A percentile compares a stretch with the other conserved stretches of the same genome.
Conservation (phyloP, 768 basidiomycete species). For the Rhizopogon rudus region DNA sequence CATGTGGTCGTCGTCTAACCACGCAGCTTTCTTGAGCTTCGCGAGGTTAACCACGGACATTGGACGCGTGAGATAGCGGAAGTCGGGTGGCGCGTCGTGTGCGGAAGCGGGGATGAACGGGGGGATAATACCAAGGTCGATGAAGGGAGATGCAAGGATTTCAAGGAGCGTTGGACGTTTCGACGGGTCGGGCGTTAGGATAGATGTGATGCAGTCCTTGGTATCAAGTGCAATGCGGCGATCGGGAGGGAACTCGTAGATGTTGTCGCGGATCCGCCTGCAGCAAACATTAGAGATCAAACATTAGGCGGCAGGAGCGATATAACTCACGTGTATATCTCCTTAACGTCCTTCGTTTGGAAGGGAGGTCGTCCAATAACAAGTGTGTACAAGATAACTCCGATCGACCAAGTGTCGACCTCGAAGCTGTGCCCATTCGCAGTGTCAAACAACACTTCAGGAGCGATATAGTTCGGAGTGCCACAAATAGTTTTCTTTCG, state of each 20-base stretch:
- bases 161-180: conserved; percentile 79
- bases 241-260: conserved; percentile 87
- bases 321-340: conserved; percentile 77
- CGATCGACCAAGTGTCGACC: conserved; percentile 97
- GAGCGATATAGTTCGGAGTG: conserved; percentile 98
- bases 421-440: conserved; percentile 97
- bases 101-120: conserved; percentile 76
- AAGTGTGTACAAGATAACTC: conserved; percentile 95
- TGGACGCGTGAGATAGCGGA: conserved; percentile 55
- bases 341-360: conserved; percentile 97
- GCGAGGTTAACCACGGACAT: conserved; percentile 67
- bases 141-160: conserved; percentile 83
- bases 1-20: conserved; percentile 60
- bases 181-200: conserved; percentile 81
- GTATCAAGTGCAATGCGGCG: conserved; percentile 66
- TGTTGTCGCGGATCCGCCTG: conserved; percentile 89
- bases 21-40: conserved; percentile 54
- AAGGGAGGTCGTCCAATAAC: conserved; percentile 95
- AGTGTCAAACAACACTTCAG: conserved; percentile 94
- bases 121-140: conserved; percentile 77
- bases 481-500: conserved; percentile 99
- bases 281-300: conserved; percentile 3
- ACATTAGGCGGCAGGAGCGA: background rate
- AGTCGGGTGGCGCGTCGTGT: conserved; percentile 72
- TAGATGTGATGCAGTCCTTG: conserved; percentile 73